Base-by-base conservation (phyloP, 106 monocot genomes). In the Hemerocallis citrina region DNA sequence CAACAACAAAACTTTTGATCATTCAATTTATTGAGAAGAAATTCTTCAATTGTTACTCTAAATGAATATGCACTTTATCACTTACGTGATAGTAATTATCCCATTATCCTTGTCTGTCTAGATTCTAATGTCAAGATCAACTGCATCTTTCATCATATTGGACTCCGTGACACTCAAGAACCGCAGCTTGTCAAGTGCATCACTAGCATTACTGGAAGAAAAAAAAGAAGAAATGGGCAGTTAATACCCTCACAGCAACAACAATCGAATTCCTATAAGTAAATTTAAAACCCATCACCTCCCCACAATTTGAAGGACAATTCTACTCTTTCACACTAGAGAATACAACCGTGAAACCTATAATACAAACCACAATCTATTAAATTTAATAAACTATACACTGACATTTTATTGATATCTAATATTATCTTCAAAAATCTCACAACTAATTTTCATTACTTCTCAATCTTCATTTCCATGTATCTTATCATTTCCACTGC, bases 151-250 rank as follows among this genome's bases (percentile, higher is more conserved):
- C 57, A 88, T 27, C 31, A 99, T 79, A 24, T 80, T 62, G 60
- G 98, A 68, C 10, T 99, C 77, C 6, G 80, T 99, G 9, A 99
- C 98, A 78, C 96, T 75, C 49, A 98, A 59, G 59, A 81, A 98
- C 5, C 96, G 81, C 74, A 99, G 43, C 63, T 92, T 92, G 72
- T 99, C 98, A 31, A 99, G 82, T 19, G 98, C 98, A 74, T 92
- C 98, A 78, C 92, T 99, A 50, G 98, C 98, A 80, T 99, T 99
- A 66, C 98, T 99, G 71, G 24, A 69, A 58, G 51, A 12, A 55
- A 19, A 36, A 52, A 20, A 11, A 54, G 13, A 55, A 55, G 15
- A 0, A 31, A 42, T n/a, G n/a, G n/a, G n/a, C n/a, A n/a, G n/a
- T n/a, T n/a, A n/a, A n/a, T n/a, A n/a, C n/a, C n/a, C n/a, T n/a